Conservation (phyloP, 2,329 filamentous ascomycete species). For the Phaeosphaeria sp. region DNA sequence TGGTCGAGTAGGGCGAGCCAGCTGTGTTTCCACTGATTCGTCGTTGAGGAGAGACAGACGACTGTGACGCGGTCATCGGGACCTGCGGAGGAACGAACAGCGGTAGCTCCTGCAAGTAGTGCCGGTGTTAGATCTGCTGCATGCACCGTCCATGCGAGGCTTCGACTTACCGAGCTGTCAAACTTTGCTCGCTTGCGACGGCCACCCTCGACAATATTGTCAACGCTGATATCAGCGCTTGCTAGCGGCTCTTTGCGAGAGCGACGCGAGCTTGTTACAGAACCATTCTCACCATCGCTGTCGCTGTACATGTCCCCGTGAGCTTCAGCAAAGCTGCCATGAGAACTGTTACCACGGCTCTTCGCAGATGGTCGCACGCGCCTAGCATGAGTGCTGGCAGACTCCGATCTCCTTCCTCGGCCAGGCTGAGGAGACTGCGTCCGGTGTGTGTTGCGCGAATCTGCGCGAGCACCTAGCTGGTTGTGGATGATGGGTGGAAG, state of each 20-base stretch:
- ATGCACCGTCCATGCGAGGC: conserved; percentile 9
- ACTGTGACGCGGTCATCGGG: conserved; percentile 92
- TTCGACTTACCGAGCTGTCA: conserved; percentile 88
- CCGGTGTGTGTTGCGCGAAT: conserved; percentile 72
- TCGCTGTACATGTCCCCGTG: conserved; percentile 79
- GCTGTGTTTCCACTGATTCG: conserved; percentile 75
- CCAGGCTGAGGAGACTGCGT: conserved; percentile 77
- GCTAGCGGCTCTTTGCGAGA: conserved; percentile 83
- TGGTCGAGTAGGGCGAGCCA: conserved; percentile 75
- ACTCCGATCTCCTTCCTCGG: conserved; percentile 74
- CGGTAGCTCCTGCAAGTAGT: conserved; percentile 77
- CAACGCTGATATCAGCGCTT: conserved; percentile 95
- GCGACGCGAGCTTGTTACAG: conserved; percentile 73
- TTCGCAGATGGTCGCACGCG: conserved; percentile 72
- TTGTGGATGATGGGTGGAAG: conserved; percentile 66
- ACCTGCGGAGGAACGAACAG: conserved; percentile 83
- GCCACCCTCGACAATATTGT: conserved; percentile 97
- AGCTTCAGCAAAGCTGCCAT: conserved; percentile 65
- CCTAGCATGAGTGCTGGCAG: conserved; percentile 67
- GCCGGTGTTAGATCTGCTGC: conserved; percentile 30
- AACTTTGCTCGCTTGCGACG: conserved; percentile 92
- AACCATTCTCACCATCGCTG: conserved; percentile 80
- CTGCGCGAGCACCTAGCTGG: conserved; percentile 70
- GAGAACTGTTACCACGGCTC: conserved; percentile 68
- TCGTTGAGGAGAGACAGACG: conserved; percentile 92